Evolutionary conservation across 768 basidiomycete genomes (phyloP).

Genomic region (Punctularia strigosozonata): DNA sequence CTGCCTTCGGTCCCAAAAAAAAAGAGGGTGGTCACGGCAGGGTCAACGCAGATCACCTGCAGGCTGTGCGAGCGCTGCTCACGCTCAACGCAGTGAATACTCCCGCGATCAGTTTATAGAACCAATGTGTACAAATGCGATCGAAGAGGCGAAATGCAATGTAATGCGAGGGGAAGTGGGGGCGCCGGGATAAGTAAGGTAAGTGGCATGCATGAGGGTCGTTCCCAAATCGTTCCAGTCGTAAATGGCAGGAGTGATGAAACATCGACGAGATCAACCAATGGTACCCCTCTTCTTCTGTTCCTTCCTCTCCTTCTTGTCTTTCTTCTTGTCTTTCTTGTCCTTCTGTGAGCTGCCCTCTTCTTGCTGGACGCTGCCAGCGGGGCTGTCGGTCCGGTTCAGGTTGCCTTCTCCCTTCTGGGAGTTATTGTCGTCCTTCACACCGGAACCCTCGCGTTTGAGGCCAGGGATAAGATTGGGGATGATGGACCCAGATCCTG

Average conservation of each 20-base stretch:
- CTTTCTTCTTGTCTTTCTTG: conserved; percentile 42
- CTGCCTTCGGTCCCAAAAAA: too few relatives aligned
- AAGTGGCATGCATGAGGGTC: background rate
- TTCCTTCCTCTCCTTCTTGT: conserved; percentile 52
- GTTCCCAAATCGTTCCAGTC: background rate
- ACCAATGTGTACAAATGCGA: too few relatives aligned
- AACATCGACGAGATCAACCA: conserved; percentile 11
- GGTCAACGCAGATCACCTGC: too few relatives aligned
- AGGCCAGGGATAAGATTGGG: conserved; percentile 38
- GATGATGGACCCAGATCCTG: conserved; percentile 33
- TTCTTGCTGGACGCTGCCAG: conserved; percentile 39
- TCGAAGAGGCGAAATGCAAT: too few relatives aligned
- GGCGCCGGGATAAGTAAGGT: too few relatives aligned
- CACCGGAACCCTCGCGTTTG: conserved; percentile 36
- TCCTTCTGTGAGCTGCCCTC: conserved; percentile 28
- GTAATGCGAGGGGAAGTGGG: too few relatives aligned
- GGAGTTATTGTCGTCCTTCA: conserved; percentile 11
- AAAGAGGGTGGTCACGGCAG: too few relatives aligned
- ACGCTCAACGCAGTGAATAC: too few relatives aligned
- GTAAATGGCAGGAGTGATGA: background rate
- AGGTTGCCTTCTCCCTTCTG: conserved; percentile 9
- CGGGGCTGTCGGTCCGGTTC: conserved; percentile 46
- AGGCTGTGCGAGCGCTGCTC: too few relatives aligned
- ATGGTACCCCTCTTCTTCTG: conserved; percentile 48
- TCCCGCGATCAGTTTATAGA: too few relatives aligned